Evolutionary conservation across 345 rosid species (phyloP), one percentile per base, ranked within the genome.

Genomic region (Luvunga scandens): DNA sequence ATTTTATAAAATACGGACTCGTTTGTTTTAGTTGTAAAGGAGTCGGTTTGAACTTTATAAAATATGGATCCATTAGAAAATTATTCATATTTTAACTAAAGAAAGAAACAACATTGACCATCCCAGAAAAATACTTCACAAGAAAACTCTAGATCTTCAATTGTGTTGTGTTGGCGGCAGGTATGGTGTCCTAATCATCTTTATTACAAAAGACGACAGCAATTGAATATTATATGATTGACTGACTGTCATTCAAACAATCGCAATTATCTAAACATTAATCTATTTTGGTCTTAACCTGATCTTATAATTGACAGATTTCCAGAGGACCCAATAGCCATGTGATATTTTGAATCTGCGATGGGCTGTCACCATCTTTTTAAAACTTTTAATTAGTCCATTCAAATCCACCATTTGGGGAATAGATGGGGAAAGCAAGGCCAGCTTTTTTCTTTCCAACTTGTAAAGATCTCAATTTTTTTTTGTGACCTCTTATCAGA

Each of bases 391-490:
- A 22, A 9, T 21, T 21, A 33, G 69, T 19, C 9, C 60, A 48
- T 28, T 63, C 30, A n/a, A 62, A 31, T n/a, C 72, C 63, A 50
- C 36, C 30, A 28, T 28, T 30, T 42, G 69, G 33, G 7, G 24
- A 55, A 28, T 3, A 38, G 8, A 7, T n/a, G 24, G 39, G 57
- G 50, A 61, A 30, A 64, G 62, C 62, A 6, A 10, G 36, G 31
- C 38, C 30, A 6, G 36, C 71, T 53, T 55, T 36, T 16, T 27
- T 25, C 83, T 75, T 80, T 85, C 81, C 87, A 85, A 68, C 73
- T 77, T 82, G 81, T 69, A 84, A 84, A 84, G 75, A 67, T 30
- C 63, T 48, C 36, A 22, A 33, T 50, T 50, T 50, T 16, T 50
- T 45, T 45, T 48, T 48, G 14, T 14, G 50, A 55, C 66, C 48